These are phyloP conservation scores for Sutorius eximius DNA, from an alignment of 1,284 basidiomycete genomes.

Conservation along the genomic window DNA sequence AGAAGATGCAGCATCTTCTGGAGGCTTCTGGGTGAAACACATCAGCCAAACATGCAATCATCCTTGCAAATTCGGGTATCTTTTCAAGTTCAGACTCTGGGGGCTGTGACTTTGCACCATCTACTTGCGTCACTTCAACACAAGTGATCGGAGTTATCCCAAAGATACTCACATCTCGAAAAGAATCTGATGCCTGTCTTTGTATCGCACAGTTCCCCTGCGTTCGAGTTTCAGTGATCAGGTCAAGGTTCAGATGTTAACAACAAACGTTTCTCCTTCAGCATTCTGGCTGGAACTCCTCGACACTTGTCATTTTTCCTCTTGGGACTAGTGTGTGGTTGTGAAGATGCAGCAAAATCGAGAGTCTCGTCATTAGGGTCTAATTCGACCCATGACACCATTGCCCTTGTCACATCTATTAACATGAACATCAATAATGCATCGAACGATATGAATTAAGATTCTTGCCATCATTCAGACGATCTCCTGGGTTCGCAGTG, in stretches of 20 bases:
- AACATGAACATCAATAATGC: too few relatives aligned
- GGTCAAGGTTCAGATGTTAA: not conserved
- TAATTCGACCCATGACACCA: not conserved
- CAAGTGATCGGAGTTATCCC: too few relatives aligned
- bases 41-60: conserved; percentile 1
- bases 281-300: not conserved
- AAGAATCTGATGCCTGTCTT: conserved; percentile 7
- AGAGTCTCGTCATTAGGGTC: not conserved
- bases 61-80: not conserved
- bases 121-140: not conserved
- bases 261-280: conserved; percentile 4
- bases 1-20: conserved; percentile 23
- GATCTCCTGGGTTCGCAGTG: too few relatives aligned
- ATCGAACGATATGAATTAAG: too few relatives aligned
- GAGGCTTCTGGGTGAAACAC: conserved; percentile 9
- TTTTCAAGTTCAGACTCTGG: not conserved
- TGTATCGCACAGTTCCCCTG: not conserved
- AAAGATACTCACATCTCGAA: conserved; percentile 6
- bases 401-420: conserved; percentile 1
- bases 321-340: not conserved
- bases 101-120: not conserved
- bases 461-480: too few relatives aligned
- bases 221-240: not conserved
- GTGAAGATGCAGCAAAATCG: conserved; percentile 1
- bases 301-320: conserved; percentile 1